phyloP scores from a whole-genome alignment of 1,139 yeast species.

The Scheffersomyces quercinus region DNA sequence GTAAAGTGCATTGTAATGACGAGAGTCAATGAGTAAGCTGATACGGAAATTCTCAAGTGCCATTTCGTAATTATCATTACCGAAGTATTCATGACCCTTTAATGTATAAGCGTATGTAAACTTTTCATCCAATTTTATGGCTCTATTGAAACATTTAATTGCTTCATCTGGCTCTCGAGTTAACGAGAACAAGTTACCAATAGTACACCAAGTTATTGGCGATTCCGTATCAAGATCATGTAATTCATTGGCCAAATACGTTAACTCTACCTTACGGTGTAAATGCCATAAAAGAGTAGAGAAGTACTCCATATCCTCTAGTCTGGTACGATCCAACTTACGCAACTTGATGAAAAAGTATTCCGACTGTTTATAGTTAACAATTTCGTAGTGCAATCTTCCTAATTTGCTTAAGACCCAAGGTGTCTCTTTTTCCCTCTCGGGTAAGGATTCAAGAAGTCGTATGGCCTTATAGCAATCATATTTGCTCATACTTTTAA shows the following conservation, averaged over 20 bases:
- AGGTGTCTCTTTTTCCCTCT: slow-evolving; percentile 69
- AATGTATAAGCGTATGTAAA: slow-evolving; percentile 90
- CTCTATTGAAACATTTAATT: slow-evolving; percentile 79
- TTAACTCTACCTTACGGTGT: slow-evolving; percentile 77
- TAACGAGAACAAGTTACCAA: slow-evolving; percentile 86
- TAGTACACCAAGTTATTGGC: slow-evolving; percentile 89
- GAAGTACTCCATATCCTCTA: slow-evolving; percentile 87
- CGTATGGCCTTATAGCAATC: slow-evolving; percentile 84
- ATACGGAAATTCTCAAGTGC: slow-evolving; percentile 83
- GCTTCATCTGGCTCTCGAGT: slow-evolving; percentile 90
- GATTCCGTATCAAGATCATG: slow-evolving; percentile 63
- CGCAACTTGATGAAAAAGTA: slow-evolving; percentile 63
- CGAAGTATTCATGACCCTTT: slow-evolving; percentile 89
- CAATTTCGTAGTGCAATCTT: slow-evolving; percentile 81
- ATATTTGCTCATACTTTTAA: slow-evolving; percentile 62
- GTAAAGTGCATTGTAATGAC: slow-evolving; percentile 93
- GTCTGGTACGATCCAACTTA: slow-evolving; percentile 71
- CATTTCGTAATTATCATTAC: slow-evolving; percentile 87
- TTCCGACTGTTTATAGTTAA: slow-evolving; percentile 78
- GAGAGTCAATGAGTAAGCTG: slow-evolving; percentile 73
- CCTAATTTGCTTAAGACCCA: slow-evolving; percentile 86
- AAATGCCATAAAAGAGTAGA: slow-evolving; percentile 94
- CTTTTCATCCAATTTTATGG: slow-evolving; percentile 66
- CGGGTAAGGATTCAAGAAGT: slow-evolving; percentile 62
- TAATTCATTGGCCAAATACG: slow-evolving; percentile 79